These are phyloP conservation scores for Sophora flavescens DNA, from an alignment of 306 rosid species.

Conservation along the genomic window DNA sequence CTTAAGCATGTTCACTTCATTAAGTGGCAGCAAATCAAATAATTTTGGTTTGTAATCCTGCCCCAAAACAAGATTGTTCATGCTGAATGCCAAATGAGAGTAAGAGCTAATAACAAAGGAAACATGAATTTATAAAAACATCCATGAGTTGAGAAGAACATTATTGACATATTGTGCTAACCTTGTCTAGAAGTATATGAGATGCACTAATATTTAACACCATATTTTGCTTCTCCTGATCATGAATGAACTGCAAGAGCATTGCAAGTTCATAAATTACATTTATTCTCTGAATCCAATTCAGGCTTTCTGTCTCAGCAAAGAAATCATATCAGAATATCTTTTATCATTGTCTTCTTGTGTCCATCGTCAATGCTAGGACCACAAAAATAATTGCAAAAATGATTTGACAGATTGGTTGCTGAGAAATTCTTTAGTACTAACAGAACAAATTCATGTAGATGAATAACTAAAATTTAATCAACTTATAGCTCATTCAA, in stretches of 20 bases:
- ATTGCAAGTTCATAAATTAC: constrained; percentile 62
- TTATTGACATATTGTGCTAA: constrained; percentile 23
- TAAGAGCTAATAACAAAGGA: not conserved
- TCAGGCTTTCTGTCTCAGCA: constrained; percentile 50
- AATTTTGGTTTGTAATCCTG: constrained; percentile 68
- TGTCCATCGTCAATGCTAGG: not conserved
- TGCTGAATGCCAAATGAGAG: not conserved
- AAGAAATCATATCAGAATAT: not conserved
- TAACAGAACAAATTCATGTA: not conserved
- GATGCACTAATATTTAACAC: constrained; percentile 56
- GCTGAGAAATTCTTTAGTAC: not conserved
- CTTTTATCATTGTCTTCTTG: not conserved
- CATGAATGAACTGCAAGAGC: constrained; percentile 63
- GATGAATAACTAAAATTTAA: not conserved
- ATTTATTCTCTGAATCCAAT: constrained; percentile 61
- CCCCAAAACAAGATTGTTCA: not conserved
- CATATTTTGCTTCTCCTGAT: constrained; percentile 56
- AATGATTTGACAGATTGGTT: not conserved
- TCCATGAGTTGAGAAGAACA: not conserved
- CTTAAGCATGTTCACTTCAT: constrained; percentile 46
- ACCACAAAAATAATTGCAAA: not conserved
- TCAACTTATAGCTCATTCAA: not conserved
- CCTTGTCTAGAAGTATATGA: constrained; percentile 70
- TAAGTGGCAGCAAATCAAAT: constrained; percentile 48
- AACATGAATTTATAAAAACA: not conserved